Conservation (phyloP, 1,139 yeast genomes). For the Starmera stellimalicola region DNA sequence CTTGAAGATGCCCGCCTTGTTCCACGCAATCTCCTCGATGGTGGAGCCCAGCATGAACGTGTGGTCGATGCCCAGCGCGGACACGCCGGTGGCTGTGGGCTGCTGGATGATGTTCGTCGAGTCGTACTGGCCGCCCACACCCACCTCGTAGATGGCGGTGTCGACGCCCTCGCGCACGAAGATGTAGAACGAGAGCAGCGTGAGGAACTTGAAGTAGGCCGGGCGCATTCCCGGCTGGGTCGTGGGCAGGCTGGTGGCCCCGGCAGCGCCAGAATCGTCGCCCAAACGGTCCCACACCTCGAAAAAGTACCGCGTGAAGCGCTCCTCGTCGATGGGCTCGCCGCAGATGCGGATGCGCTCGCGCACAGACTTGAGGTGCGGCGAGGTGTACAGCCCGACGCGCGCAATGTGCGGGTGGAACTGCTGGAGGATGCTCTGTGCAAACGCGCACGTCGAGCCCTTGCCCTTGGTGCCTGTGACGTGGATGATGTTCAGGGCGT, state of each 20-base stretch:
- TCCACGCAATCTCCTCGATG: conserved; percentile 88
- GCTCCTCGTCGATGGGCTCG: conserved; percentile 66
- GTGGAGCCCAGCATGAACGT: conserved; percentile 83
- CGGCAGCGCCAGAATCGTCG: conserved; percentile 43
- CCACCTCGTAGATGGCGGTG: conserved; percentile 93
- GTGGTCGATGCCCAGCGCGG: conserved; percentile 89
- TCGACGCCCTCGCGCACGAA: conserved; percentile 82
- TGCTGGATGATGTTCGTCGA: conserved; percentile 77
- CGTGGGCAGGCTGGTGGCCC: conserved; percentile 49
- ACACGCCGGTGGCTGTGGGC: conserved; percentile 82
- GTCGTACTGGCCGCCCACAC: conserved; percentile 96
- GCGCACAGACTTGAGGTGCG: conserved; percentile 87
- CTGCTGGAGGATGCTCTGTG: conserved; percentile 68
- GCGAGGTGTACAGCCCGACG: conserved; percentile 89
- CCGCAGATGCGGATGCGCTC: conserved; percentile 90
- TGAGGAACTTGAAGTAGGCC: conserved; percentile 85
- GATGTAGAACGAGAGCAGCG: conserved; percentile 83
- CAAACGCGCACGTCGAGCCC: conserved; percentile 95
- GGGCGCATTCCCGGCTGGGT: conserved; percentile 73
- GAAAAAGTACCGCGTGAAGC: conserved; percentile 82
- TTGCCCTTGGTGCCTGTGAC: conserved; percentile 98
- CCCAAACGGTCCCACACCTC: conserved; percentile 86
- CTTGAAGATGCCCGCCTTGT: conserved; percentile 91
- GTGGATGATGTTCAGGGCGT: conserved; percentile 72
- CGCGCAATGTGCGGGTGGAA: conserved; percentile 37